phyloP scores from a whole-genome alignment of 2,329 filamentous ascomycete genomes.

The Scolecobasidium constrictum region DNA sequence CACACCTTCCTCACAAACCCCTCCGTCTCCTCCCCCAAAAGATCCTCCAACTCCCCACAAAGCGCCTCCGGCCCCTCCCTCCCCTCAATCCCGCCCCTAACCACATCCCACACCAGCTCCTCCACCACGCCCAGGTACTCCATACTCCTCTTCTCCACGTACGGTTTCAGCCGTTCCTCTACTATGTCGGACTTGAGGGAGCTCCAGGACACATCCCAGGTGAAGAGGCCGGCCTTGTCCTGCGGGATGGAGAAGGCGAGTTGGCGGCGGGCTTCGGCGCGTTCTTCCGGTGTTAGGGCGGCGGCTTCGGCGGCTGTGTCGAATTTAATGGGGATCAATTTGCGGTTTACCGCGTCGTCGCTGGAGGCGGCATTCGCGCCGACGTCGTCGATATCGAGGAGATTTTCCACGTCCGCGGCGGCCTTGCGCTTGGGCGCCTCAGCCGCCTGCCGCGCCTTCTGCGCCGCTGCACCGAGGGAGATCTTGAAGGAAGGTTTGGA shows the following conservation, averaged over 20 bases:
- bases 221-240: constrained; percentile 77
- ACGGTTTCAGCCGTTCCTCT: constrained; percentile 78
- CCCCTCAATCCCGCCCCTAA: constrained; percentile 74
- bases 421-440: constrained; percentile 57
- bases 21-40: constrained; percentile 90
- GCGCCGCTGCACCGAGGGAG: constrained; percentile 71
- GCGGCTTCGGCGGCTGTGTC: constrained; percentile 31
- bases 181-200: constrained; percentile 74
- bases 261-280: constrained; percentile 67
- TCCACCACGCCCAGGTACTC: constrained; percentile 95
- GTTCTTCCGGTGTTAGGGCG: constrained; percentile 63
- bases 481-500: constrained; percentile 72
- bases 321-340: constrained; percentile 44
- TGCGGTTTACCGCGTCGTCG: constrained; percentile 57
- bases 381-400: constrained; percentile 92
- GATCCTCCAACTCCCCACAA: constrained; percentile 74
- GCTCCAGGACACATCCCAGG: constrained; percentile 89
- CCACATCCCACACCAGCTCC: constrained; percentile 85
- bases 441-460: constrained; percentile 51
- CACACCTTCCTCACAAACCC: constrained; percentile 92
- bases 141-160: constrained; percentile 96
- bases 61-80: constrained; percentile 66
- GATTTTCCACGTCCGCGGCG: constrained; percentile 84
- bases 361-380: constrained; percentile 18
- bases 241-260: constrained; percentile 84